phyloP scores from a whole-genome alignment of 768 basidiomycete genomes.

The Russula griseocarnosa region DNA sequence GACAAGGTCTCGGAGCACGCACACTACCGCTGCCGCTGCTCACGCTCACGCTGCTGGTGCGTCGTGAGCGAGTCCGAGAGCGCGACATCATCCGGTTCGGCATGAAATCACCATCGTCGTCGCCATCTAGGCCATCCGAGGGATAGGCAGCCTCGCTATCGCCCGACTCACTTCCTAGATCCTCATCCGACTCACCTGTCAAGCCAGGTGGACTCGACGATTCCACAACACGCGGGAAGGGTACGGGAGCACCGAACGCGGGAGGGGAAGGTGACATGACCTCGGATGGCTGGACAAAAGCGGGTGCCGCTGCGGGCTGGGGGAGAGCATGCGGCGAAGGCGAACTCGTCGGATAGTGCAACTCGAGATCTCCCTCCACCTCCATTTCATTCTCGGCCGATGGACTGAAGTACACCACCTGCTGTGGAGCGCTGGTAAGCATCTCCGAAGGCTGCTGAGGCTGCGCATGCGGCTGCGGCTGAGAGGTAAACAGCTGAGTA shows the following conservation, averaged over 20 bases:
- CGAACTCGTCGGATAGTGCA: conserved; percentile 9
- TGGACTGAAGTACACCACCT: conserved; percentile 16
- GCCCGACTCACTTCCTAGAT: conserved; percentile 23
- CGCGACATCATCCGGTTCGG: neutral
- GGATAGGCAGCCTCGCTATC: conserved; percentile 25
- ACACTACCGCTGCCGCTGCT: conserved; percentile 22
- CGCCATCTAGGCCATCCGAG: conserved; percentile 16
- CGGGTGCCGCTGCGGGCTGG: neutral
- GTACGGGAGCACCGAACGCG: conserved; percentile 1
- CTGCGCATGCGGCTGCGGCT: conserved; percentile 12
- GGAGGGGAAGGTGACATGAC: conserved; percentile 23
- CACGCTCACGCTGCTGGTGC: conserved; percentile 24
- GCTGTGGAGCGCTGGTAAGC: conserved; percentile 12
- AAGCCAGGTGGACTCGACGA: conserved; percentile 28
- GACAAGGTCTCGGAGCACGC: conserved; percentile 30
- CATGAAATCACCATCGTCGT: conserved; percentile 25
- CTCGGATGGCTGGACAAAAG: conserved; percentile 21
- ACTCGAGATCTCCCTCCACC: conserved; percentile 9
- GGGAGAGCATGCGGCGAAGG: conserved; percentile 6
- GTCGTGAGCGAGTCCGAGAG: conserved; percentile 22
- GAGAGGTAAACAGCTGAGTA: conserved; percentile 16
- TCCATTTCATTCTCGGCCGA: conserved; percentile 21
- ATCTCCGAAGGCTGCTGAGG: conserved; percentile 9
- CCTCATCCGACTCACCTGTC: conserved; percentile 24
- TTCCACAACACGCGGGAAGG: conserved; percentile 17